Percentiles rank a stretch among this genome's conserved stretches.
These are phyloP conservation scores for Solanum sitiens DNA, from an alignment of 257 asterid genomes.

Conservation along the genomic window DNA sequence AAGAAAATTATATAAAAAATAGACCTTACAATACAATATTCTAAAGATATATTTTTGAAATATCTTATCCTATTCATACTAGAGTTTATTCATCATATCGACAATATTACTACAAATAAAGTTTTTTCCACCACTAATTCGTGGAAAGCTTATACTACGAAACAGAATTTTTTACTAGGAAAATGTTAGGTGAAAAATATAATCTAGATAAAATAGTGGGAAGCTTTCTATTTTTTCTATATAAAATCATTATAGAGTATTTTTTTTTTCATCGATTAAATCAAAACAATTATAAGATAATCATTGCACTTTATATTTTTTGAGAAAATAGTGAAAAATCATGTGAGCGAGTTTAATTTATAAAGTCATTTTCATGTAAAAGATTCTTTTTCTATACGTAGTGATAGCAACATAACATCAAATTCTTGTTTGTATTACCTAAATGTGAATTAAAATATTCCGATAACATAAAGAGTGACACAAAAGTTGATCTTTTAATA, in stretches of 20 bases:
- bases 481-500: not conserved
- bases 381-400: not conserved
- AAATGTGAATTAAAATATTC: not conserved
- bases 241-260: no score
- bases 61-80: not conserved
- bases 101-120: not conserved
- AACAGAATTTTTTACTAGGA: not conserved
- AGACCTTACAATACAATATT: not conserved
- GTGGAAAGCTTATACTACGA: no score
- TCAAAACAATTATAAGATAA: no score
- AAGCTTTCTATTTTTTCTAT: no score
- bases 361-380: not conserved
- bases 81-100: no score
- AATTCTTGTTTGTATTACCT: not conserved
- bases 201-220: not conserved
- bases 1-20: not conserved
- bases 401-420: not conserved
- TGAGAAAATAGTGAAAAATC: no score
- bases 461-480: not conserved
- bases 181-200: not conserved
- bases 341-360: not conserved
- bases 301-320: not conserved
- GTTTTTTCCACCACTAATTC: not conserved
- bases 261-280: not conserved
- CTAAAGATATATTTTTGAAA: not conserved